Conservation (phyloP, 2,329 filamentous ascomycete species). For the Pseudocercospora musae region DNA sequence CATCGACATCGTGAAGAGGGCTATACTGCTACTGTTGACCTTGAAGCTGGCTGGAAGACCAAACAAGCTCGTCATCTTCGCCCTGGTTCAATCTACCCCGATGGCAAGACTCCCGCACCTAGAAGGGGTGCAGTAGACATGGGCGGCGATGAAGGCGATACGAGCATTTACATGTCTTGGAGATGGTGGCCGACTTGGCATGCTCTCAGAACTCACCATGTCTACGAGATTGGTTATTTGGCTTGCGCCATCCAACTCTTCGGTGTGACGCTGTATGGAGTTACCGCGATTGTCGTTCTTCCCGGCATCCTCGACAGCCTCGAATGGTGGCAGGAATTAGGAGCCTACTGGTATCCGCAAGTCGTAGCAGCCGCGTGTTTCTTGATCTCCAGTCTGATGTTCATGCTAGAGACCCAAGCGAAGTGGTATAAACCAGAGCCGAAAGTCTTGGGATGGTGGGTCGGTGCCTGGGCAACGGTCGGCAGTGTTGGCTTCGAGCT, state of each 20-base stretch:
- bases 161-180: slow-evolving; percentile 13
- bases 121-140: slow-evolving; percentile 20
- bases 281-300: slow-evolving; percentile 26
- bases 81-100: slow-evolving; percentile 20
- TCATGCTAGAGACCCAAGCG: slow-evolving; percentile 32
- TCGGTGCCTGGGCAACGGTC: slow-evolving; percentile 28
- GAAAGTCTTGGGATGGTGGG: slow-evolving; percentile 31
- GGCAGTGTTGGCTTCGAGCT: slow-evolving; percentile 31
- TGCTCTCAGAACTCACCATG: slow-evolving; percentile 26
- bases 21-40: slow-evolving; percentile 9
- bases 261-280: slow-evolving; percentile 28
- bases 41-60: slow-evolving; percentile 21
- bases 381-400: slow-evolving; percentile 30
- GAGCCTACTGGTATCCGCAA: slow-evolving; percentile 30
- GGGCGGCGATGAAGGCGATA: slow-evolving; percentile 11
- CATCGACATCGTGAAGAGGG: slow-evolving; percentile 5
- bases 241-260: slow-evolving; percentile 32
- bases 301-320: slow-evolving; percentile 29
- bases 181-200: slow-evolving; percentile 25
- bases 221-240: slow-evolving; percentile 32
- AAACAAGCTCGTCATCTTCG: slow-evolving; percentile 17
- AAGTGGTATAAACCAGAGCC: slow-evolving; percentile 31
- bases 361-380: slow-evolving; percentile 31
- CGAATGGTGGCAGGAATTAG: slow-evolving; percentile 22
- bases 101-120: slow-evolving; percentile 15